Evolutionary conservation across 2,329 filamentous ascomycete species (phyloP), one percentile per base, ranked within the genome.

Genomic region (Neonectria ditissima): DNA sequence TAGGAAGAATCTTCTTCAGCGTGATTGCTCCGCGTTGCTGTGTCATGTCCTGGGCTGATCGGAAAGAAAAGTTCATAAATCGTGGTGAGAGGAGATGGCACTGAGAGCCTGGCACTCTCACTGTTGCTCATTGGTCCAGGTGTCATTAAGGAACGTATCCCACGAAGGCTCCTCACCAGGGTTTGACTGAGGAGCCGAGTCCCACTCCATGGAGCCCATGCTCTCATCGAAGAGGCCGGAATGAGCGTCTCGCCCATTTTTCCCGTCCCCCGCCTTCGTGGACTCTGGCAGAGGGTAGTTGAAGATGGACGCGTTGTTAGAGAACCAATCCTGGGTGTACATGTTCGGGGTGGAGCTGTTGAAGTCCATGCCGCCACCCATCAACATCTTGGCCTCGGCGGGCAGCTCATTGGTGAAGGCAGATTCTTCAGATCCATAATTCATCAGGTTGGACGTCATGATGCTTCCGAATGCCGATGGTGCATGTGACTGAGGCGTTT

Each of bases 351-450:
- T 34, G 1, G 73, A 72, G 6, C 75, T 71, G 28, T 53, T 73
- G 67, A 78, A 73, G 30, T 77, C 75, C 13, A 78, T 55, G 7
- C 76, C 34, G 16, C 16, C 76, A 7, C 60, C 63, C 41, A 75
- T 69, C 67, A 84, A 73, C 79, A 81, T 79, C 67, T 79, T 82
- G 2, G 79, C 77, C 52, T 84, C 81, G 1, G 78, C 66, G 0
- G 82, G 77, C 7, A 84, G 68, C 62, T 82, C 78, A 0, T 80
- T 70, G 0, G 81, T 83, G 55, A 84, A 84, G 1, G 72, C 73
- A 1, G 81, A 82, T 1, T 66, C 65, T 2, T 68, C 66, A 1
- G 74, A 59, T 39, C 66, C 58, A 48, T 69, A 60, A 20, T 69
- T 64, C 62, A 61, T 64, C 67, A 53, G 74, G n/a, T 74, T 68